Conservation (phyloP, 495 filamentous ascomycete genomes). For the Penicillium mononematosum region DNA sequence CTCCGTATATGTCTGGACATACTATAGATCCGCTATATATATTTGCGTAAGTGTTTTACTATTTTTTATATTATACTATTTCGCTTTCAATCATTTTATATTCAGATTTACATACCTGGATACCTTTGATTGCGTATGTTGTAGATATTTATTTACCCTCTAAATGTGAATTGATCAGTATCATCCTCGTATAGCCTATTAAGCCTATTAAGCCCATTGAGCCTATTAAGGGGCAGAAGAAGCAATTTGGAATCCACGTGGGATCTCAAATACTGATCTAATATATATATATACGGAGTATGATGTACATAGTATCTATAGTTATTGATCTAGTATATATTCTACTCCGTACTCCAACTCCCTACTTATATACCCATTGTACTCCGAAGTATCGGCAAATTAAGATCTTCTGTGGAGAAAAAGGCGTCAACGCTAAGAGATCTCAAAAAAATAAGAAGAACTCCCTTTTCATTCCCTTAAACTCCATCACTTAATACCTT, state of each 20-base stretch:
- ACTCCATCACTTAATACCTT: neutral
- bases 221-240: conserved; percentile 2
- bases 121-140: neutral
- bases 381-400: neutral
- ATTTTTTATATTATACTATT: neutral
- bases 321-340: neutral
- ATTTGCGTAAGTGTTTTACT: neutral
- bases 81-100: neutral
- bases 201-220: neutral
- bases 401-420: neutral
- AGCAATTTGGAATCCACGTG: neutral
- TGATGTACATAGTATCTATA: neutral
- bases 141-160: neutral
- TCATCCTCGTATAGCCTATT: neutral
- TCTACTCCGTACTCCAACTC: too few relatives aligned
- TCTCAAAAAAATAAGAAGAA: neutral
- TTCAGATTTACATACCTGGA: neutral
- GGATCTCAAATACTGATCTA: neutral
- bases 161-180: neutral
- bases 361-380: too few relatives aligned
- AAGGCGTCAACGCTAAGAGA: neutral
- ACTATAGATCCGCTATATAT: conserved; percentile 2
- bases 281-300: neutral
- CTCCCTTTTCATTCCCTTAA: neutral
- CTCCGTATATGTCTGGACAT: neutral